These are phyloP conservation scores for Ophiostoma ips DNA, from an alignment of 2,329 filamentous ascomycete genomes.

Conservation along the genomic window DNA sequence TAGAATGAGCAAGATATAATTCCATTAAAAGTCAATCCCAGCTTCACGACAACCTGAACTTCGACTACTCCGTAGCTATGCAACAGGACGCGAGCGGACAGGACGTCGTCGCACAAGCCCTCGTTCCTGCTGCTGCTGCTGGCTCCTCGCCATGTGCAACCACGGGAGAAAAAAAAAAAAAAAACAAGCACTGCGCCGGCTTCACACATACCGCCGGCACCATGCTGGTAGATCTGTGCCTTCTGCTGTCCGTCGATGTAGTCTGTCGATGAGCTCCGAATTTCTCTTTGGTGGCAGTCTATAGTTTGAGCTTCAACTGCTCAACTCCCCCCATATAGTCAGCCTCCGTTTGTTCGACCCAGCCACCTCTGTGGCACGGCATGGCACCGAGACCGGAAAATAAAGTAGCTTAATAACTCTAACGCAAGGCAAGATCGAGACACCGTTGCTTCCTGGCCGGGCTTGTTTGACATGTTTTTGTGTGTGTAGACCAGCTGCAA, in stretches of 20 bases:
- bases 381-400: constrained; percentile 6
- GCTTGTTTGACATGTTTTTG: neutral
- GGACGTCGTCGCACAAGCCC: neutral
- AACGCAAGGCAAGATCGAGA: constrained; percentile 1
- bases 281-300: too few relatives aligned
- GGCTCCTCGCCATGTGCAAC: neutral
- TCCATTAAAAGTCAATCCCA: too few relatives aligned
- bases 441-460: neutral
- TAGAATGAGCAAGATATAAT: too few relatives aligned
- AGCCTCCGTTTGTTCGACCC: neutral
- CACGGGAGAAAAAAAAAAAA: neutral
- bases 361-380: constrained; percentile 4
- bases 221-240: too few relatives aligned
- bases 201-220: neutral
- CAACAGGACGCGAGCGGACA: neutral
- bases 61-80: too few relatives aligned
- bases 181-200: too few relatives aligned
- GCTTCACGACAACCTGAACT: too few relatives aligned
- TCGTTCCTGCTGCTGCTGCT: neutral
- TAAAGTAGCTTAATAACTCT: neutral
- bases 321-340: neutral
- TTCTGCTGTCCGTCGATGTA: neutral
- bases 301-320: too few relatives aligned
- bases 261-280: too few relatives aligned
- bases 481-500: neutral